phyloP scores from a whole-genome alignment of 495 filamentous ascomycete species.

The Hypoxylon rickii region DNA sequence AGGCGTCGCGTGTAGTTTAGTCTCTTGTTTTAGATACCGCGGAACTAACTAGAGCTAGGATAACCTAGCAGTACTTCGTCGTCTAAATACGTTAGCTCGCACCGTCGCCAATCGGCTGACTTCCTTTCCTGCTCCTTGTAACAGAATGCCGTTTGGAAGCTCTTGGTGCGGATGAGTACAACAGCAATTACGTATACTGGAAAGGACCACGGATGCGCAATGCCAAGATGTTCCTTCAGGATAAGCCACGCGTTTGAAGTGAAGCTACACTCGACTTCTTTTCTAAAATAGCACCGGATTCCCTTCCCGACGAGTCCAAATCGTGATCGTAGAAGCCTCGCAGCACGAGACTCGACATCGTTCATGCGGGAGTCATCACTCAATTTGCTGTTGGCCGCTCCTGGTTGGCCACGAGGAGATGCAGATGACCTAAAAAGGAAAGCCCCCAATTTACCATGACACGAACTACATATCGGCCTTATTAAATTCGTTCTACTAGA shows the following conservation, averaged over 20 bases:
- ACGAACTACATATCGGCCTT: conserved; percentile 27
- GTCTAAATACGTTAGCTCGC: conserved; percentile 14
- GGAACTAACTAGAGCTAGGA: conserved; percentile 24
- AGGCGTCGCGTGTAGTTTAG: conserved; percentile 8
- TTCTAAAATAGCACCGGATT: no score
- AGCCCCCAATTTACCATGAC: conserved; percentile 27
- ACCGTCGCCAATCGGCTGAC: conserved; percentile 31
- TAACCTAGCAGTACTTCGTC: conserved; percentile 23
- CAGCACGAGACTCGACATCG: conserved; percentile 27
- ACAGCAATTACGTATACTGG: conserved; percentile 2
- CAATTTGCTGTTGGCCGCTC: conserved; percentile 28
- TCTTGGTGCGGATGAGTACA: not conserved
- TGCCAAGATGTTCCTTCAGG: conserved; percentile 13
- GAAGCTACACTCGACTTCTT: conserved; percentile 11
- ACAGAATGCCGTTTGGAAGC: conserved; percentile 10
- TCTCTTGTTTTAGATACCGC: conserved; percentile 19
- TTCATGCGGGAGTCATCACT: conserved; percentile 26
- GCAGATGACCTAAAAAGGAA: conserved; percentile 41
- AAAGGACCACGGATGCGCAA: conserved; percentile 9
- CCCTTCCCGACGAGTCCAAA: conserved; percentile 5
- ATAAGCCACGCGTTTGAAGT: conserved; percentile 10
- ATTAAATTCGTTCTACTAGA: conserved; percentile 14
- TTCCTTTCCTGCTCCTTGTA: conserved; percentile 12
- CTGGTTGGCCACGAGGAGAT: conserved; percentile 38
- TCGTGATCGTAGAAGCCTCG: conserved; percentile 25